These are phyloP conservation scores for Lepidium campestre DNA, from an alignment of 441 rosid species.

Conservation along the genomic window DNA sequence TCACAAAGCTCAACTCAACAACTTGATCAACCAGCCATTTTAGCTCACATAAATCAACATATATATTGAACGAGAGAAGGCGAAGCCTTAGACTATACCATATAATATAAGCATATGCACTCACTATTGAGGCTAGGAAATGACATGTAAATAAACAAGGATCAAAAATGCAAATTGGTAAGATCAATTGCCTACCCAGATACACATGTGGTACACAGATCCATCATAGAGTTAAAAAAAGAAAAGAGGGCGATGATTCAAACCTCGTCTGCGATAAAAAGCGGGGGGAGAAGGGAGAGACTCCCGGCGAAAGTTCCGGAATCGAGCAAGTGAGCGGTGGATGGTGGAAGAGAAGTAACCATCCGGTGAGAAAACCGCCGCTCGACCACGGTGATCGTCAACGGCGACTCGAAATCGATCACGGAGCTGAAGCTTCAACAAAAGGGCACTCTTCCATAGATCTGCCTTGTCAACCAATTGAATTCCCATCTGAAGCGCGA, in stretches of 20 bases:
- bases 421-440: conserved; percentile 59
- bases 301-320: conserved; percentile 64
- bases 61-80: too few relatives aligned
- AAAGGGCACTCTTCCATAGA: conserved; percentile 67
- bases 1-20: not conserved
- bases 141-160: too few relatives aligned
- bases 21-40: not conserved
- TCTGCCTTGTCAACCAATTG: conserved; percentile 65
- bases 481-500: conserved; percentile 35
- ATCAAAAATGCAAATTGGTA: too few relatives aligned
- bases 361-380: conserved; percentile 38
- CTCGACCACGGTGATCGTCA: conserved; percentile 50
- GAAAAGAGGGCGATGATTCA: not conserved
- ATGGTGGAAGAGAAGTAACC: conserved; percentile 58
- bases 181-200: too few relatives aligned
- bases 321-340: conserved; percentile 52
- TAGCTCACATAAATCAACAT: not conserved
- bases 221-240: not conserved
- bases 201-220: not conserved
- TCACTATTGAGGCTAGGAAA: not conserved
- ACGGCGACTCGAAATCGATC: conserved; percentile 84
- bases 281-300: conserved; percentile 68
- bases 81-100: not conserved
- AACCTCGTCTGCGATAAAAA: conserved; percentile 74
- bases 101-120: not conserved